Evolutionary conservation across 805 yeast species (phyloP).

Genomic region (Grigorovia yakushimaensis): DNA sequence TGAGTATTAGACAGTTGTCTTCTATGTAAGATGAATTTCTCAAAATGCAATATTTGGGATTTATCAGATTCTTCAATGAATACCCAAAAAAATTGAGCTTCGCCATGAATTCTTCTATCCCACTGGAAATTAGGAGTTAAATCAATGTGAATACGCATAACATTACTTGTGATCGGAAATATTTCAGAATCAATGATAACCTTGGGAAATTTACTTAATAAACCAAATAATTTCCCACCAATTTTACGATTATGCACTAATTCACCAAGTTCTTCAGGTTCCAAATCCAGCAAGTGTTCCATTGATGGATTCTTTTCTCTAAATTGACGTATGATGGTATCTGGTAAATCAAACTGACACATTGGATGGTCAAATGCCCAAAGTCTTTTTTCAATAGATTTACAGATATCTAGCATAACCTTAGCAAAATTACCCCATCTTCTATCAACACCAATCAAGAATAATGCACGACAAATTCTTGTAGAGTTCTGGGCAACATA

Average conservation of each 20-base stretch:
- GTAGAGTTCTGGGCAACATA: slow-evolving; percentile 95
- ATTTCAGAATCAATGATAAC: slow-evolving; percentile 70
- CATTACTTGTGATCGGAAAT: slow-evolving; percentile 80
- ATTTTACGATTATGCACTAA: slow-evolving; percentile 71
- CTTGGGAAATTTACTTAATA: slow-evolving; percentile 65
- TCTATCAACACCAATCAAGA: slow-evolving; percentile 75
- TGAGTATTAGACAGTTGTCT: slow-evolving; percentile 46
- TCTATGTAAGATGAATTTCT: slow-evolving; percentile 60
- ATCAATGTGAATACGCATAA: slow-evolving; percentile 66
- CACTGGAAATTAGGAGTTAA: slow-evolving; percentile 74
- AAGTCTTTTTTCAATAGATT: slow-evolving; percentile 69
- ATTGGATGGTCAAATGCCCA: slow-evolving; percentile 93
- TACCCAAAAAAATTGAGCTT: slow-evolving; percentile 83
- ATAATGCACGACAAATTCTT: slow-evolving; percentile 85
- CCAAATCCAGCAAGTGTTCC: slow-evolving; percentile 65
- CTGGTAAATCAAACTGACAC: slow-evolving; percentile 75
- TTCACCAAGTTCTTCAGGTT: slow-evolving; percentile 73
- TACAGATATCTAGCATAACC: slow-evolving; percentile 70
- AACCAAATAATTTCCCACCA: slow-evolving; percentile 53
- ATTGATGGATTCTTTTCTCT: slow-evolving; percentile 57
- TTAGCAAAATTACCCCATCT: slow-evolving; percentile 83
- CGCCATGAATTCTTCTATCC: slow-evolving; percentile 77
- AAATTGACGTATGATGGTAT: slow-evolving; percentile 49
- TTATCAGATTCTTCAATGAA: slow-evolving; percentile 80
- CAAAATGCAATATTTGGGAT: slow-evolving; percentile 67